Percentiles rank a stretch among this genome's conserved stretches.
phyloP scores from a whole-genome alignment of 2,329 filamentous ascomycete species.

The Drechslerella stenobrocha region DNA sequence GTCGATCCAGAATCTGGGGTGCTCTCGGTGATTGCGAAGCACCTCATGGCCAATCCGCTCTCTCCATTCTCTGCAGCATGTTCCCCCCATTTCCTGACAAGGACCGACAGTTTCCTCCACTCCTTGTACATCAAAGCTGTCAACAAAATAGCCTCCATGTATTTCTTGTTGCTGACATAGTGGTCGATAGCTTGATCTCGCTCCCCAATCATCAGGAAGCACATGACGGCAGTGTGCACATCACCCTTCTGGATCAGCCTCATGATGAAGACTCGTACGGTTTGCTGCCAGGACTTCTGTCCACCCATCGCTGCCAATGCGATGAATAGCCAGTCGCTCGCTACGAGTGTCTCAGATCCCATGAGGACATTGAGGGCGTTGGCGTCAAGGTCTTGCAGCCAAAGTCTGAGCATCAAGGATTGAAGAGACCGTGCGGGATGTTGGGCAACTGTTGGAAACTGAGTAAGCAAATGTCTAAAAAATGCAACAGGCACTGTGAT shows the following conservation, averaged over 20 bases:
- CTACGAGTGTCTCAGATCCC: constrained; percentile 80
- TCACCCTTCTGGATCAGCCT: constrained; percentile 86
- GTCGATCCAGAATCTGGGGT: constrained; percentile 25
- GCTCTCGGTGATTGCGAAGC: constrained; percentile 42
- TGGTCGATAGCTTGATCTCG: constrained; percentile 93
- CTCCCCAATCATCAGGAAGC: constrained; percentile 89
- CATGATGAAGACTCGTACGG: constrained; percentile 87
- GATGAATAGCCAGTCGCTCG: constrained; percentile 94
- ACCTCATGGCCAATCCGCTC: constrained; percentile 71
- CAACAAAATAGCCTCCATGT: constrained; percentile 88
- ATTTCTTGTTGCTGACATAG: constrained; percentile 86
- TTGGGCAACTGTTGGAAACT: constrained; percentile 20
- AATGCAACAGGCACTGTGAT: constrained; percentile 13
- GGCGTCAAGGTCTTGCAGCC: constrained; percentile 82
- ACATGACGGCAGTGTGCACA: constrained; percentile 86
- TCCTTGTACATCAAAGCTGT: constrained; percentile 84
- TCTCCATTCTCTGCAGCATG: constrained; percentile 83
- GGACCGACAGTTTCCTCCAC: constrained; percentile 85
- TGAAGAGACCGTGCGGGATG: constrained; percentile 56
- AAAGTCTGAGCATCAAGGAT: constrained; percentile 82
- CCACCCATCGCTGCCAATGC: constrained; percentile 85
- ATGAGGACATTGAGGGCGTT: constrained; percentile 78
- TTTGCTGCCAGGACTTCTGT: constrained; percentile 78
- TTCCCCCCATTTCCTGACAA: constrained; percentile 94
- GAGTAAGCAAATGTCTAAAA: neutral